Evolutionary conservation across 805 yeast species (phyloP).

Genomic region (Myxozyma kluyveri): DNA sequence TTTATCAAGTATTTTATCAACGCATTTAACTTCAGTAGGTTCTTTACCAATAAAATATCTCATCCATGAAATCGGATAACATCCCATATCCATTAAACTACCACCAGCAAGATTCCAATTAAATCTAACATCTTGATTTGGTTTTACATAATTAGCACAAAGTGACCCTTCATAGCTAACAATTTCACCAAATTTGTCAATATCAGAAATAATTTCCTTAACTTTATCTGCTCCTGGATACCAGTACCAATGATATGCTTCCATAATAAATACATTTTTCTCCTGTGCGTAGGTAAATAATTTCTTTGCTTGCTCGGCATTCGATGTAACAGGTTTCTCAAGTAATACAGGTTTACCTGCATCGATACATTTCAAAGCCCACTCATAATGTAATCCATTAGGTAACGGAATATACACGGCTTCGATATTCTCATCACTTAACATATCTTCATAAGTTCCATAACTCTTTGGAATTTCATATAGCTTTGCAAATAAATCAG

Average conservation of each 20-base stretch:
- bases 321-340: conserved; percentile 23
- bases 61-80: conserved; percentile 29
- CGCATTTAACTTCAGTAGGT: conserved; percentile 14
- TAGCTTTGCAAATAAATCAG: conserved; percentile 18
- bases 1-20: neutral
- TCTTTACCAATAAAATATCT: conserved; percentile 17
- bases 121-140: conserved; percentile 12
- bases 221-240: conserved; percentile 21
- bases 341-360: conserved; percentile 23
- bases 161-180: conserved; percentile 11
- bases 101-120: conserved; percentile 21
- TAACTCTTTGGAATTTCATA: conserved; percentile 12
- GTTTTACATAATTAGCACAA: neutral
- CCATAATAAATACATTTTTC: conserved; percentile 16
- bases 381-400: conserved; percentile 27
- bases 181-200: conserved; percentile 22
- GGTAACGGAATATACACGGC: conserved; percentile 28
- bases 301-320: conserved; percentile 21
- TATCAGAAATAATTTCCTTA: conserved; percentile 13
- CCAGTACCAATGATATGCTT: conserved; percentile 27
- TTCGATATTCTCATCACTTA: conserved; percentile 20
- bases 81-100: conserved; percentile 25
- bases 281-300: conserved; percentile 14
- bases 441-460: conserved; percentile 18
- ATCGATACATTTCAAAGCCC: conserved; percentile 25